Evolutionary conservation across 345 rosid species (phyloP), one percentile per base, ranked within the genome.

Genomic region (Microthlaspi erraticum): DNA sequence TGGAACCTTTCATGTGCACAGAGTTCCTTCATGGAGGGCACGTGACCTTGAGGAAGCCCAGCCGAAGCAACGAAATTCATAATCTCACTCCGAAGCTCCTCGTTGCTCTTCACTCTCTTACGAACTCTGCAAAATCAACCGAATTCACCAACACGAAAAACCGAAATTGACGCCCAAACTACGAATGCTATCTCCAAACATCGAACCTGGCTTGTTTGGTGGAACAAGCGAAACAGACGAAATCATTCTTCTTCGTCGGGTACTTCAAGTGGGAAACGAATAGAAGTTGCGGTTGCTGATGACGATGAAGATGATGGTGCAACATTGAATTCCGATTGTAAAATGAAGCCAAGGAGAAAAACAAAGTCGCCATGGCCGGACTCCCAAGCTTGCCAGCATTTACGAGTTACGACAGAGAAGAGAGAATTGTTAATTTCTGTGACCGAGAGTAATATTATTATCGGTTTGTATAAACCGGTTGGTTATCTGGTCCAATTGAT

Each of bases 1-100:
- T 48, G 9, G 49, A 62, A 94, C 99, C 99, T 91, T 88, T 93
- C 93, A 68, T 88, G 81, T 62, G 77, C 81, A 9, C 81, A 79
- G 49, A 94, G 87, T 74, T 91, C 99, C 81, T 91, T 94, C 73
- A 74, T 52, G 39, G 97, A 81, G 2, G 97, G 99, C 10, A 91
- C 85, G 77, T 88, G 88, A 52, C 75, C 85, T 43, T 78, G 66
- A 6, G 96, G 90, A 74, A 91, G 81, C 34, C 93, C 96, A 70
- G 78, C 83, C 57, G 72, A 74, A 39, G 83, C 73, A n/a, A 88
- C 55, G 67, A 94, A 85, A 70, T 84, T 89, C 78, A 77, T 66
- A 26, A 94, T 78, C 52, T 91, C 95, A 62, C 74, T 68, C 64
- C 85, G 80, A 19, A 94, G 86, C 84, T 94, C 90, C 69, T 68